A percentile compares a stretch with the other conserved stretches of the same genome.
These are phyloP conservation scores for Platanus orientalis DNA, from an alignment of 164 flowering plant species.

Conservation along the genomic window DNA sequence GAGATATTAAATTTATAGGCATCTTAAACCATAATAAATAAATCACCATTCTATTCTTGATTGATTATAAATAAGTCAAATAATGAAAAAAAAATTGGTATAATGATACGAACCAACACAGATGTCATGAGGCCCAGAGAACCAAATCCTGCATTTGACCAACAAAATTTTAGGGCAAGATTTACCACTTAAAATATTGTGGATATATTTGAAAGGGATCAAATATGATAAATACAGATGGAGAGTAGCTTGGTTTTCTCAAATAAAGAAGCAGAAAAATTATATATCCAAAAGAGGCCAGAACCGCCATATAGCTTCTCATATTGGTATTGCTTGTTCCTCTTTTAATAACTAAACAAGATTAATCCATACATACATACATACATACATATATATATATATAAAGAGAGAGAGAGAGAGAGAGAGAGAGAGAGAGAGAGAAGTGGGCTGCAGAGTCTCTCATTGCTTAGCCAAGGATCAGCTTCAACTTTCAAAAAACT, in stretches of 20 bases:
- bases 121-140: slow-evolving; percentile 94
- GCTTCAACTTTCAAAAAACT: too few species aligned
- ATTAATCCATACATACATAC: too few species aligned
- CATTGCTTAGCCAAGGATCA: too few species aligned
- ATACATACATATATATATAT: too few species aligned
- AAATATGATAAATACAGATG: neutral
- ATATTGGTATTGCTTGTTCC: neutral
- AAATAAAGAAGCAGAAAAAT: too few species aligned
- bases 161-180: neutral
- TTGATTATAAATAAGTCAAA: neutral
- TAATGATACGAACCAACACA: slow-evolving; percentile 61
- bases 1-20: neutral
- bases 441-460: too few species aligned
- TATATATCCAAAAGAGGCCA: neutral
- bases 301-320: neutral
- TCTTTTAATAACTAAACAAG: too few species aligned
- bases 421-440: too few species aligned
- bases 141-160: slow-evolving; percentile 75
- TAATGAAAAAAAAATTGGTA: neutral
- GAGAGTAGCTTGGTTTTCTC: neutral
- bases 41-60: neutral
- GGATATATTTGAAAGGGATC: neutral
- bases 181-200: neutral
- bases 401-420: too few species aligned
- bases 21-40: neutral